Conservation (phyloP, 345 rosid genomes). For the Nephelium lappaceum region DNA sequence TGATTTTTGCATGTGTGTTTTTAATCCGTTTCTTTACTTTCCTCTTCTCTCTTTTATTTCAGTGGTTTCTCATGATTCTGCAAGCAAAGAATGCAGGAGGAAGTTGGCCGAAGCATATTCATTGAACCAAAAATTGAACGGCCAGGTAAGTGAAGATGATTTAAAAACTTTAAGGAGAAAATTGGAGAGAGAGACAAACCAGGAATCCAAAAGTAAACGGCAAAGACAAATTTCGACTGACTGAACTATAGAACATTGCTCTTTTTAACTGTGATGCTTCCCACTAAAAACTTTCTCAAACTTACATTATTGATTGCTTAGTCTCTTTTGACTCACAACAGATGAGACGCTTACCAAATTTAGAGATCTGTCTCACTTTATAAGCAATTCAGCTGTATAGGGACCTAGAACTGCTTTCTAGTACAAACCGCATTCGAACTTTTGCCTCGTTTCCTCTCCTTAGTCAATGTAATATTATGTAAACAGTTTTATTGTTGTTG, state of each 20-base stretch:
- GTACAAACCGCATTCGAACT: not conserved
- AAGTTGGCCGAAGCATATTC: conserved; percentile 82
- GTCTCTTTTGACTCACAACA: not conserved
- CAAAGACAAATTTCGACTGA: conserved; percentile 40
- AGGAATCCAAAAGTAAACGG: conserved; percentile 36
- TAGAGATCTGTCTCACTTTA: not conserved
- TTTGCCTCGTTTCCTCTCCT: not conserved
- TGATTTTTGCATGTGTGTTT: not conserved
- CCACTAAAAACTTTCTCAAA: not conserved
- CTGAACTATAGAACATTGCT: not conserved
- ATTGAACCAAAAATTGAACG: conserved; percentile 56
- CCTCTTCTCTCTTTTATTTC: conserved; percentile 24
- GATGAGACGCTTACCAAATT: not conserved
- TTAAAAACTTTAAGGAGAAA: conserved; percentile 59
- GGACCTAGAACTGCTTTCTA: not conserved
- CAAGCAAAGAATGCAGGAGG: conserved; percentile 85
- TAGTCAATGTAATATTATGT: not conserved
- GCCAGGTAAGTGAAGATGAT: conserved; percentile 63
- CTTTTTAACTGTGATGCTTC: not conserved
- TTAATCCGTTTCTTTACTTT: not conserved
- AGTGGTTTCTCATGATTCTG: conserved; percentile 84
- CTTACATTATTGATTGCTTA: not conserved
- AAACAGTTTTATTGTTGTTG: not conserved
- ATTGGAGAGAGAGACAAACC: conserved; percentile 44
- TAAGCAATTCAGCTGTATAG: not conserved